phyloP scores from a whole-genome alignment of 2,329 filamentous ascomycete genomes.

The Emergomyces africanus region DNA sequence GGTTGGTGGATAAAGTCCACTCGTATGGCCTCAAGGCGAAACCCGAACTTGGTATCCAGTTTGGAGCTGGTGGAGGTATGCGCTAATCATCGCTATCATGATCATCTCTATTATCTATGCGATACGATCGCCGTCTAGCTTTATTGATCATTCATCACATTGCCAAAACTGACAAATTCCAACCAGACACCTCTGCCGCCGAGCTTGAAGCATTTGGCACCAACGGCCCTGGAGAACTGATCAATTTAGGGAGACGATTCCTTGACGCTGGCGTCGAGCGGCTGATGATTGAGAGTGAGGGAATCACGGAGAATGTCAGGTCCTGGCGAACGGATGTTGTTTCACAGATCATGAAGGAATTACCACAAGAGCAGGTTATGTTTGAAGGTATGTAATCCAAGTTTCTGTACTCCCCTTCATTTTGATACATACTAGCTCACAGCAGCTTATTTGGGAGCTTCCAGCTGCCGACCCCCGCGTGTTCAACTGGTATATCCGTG shows the following conservation, averaged over 20 bases:
- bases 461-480: constrained; percentile 40
- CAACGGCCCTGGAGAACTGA: constrained; percentile 37
- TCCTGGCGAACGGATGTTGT: constrained; percentile 45
- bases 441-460: background rate
- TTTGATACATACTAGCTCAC: too few relatives aligned
- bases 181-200: constrained; percentile 32
- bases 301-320: constrained; percentile 45
- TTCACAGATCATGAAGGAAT: constrained; percentile 38
- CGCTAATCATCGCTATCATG: background rate
- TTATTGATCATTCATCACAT: background rate
- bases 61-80: constrained; percentile 38
- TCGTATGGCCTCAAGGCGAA: constrained; percentile 39
- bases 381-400: constrained; percentile 31
- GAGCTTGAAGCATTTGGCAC: constrained; percentile 38
- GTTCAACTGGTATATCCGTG: constrained; percentile 45
- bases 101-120: background rate
- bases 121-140: background rate
- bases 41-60: constrained; percentile 45
- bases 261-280: constrained; percentile 41
- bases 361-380: constrained; percentile 43
- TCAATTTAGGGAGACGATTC: constrained; percentile 39
- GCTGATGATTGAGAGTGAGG: constrained; percentile 48
- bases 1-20: constrained; percentile 38
- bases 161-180: background rate
- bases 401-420: background rate